Evolutionary conservation across 2,329 filamentous ascomycete genomes (phyloP), one percentile per base, ranked within the genome.

Genomic region (Colletotrichum salicis): DNA sequence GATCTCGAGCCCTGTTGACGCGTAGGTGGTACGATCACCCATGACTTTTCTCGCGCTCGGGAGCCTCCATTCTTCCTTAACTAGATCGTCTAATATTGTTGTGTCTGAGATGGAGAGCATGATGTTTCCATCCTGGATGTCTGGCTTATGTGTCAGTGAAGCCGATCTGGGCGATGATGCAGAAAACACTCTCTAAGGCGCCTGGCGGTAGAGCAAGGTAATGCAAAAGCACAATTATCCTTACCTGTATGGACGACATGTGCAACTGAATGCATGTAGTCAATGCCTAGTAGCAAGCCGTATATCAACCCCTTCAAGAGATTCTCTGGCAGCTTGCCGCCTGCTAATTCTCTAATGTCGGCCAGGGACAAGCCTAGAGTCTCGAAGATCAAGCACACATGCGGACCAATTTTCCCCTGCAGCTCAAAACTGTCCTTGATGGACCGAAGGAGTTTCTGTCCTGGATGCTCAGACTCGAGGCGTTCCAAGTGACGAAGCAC

Each of bases 21-120:
- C 64, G 67, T 81, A 76, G 13, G 80, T 76, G 3, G 73, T 75
- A 5, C 79, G 76, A 67, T 78, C 77, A 4, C 54, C 27, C 22
- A 78, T 68, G n/a, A 78, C 57, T 64, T 81, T 81, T 29, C 77
- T 73, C 4, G 78, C 74, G 11, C 67, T 70, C 7, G 78, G 77
- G 10, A 66, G n/a, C 3, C 58, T 60, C 63, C 73, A 64, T 48
- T 75, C 76, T 2, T 33, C 61, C 45, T 70, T 57, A 22, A 74
- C 74, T 1, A 77, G 62, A 12, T 63, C 24, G 15, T 70, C 62
- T 2, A 78, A 67, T 19, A 74, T 48, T 8, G 54, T 33, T 22
- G 35, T 55, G 37, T 77, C 67, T 24, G 70, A 70, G 3, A 73
- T 63, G 5, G 74, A 76, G 15, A 78, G 37, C 33, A 78, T 73